Evolutionary conservation across 306 rosid genomes (phyloP).

Genomic region (Prunus davidiana): DNA sequence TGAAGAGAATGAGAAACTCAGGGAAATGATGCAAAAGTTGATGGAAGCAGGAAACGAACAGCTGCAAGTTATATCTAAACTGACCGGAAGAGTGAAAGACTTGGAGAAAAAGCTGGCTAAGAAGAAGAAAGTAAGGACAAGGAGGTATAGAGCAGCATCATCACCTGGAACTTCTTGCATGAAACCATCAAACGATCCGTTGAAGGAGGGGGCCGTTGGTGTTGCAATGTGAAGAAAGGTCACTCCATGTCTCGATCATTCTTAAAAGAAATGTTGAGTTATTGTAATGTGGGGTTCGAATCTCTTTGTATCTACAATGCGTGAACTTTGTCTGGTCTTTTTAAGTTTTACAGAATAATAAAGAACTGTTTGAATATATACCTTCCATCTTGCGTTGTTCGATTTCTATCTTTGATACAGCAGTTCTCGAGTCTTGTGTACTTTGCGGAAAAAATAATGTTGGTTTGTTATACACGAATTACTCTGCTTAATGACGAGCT

Average conservation of each 20-base stretch:
- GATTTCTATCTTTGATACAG: no score
- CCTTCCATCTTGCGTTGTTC: neutral
- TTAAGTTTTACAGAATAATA: no score
- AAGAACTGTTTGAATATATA: neutral
- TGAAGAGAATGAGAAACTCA: slow-evolving; percentile 57
- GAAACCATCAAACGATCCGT: slow-evolving; percentile 10
- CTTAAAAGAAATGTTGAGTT: no score
- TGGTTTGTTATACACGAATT: no score
- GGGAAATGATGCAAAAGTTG: slow-evolving; percentile 54
- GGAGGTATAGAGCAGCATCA: neutral
- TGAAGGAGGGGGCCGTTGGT: neutral
- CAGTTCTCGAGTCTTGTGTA: no score
- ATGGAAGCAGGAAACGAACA: slow-evolving; percentile 66
- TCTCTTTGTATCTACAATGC: neutral
- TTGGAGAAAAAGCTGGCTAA: slow-evolving; percentile 63
- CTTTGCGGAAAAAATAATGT: no score
- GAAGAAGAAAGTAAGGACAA: slow-evolving; percentile 39
- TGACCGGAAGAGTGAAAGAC: slow-evolving; percentile 59
- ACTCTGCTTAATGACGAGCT: no score
- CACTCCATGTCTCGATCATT: neutral
- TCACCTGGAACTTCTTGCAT: slow-evolving; percentile 14
- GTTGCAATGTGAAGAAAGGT: slow-evolving; percentile 12
- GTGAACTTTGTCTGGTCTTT: neutral
- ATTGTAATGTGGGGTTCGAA: neutral
- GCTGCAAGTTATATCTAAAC: slow-evolving; percentile 45